Conservation (phyloP, 768 basidiomycete species). For the Paxillus ammoniavirescens region DNA sequence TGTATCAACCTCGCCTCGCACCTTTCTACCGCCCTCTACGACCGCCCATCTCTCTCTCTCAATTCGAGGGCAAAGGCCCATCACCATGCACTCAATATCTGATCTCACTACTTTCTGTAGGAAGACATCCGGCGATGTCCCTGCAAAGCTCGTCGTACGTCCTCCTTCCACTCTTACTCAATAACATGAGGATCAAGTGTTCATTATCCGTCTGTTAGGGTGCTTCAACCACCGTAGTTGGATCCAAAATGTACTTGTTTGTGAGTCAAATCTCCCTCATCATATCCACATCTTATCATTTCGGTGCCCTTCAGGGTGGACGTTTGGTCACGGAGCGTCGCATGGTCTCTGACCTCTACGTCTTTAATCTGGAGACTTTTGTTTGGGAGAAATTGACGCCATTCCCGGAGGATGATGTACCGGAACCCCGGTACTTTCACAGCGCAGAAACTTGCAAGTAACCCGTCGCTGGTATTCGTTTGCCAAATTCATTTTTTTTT, state of each 20-base stretch:
- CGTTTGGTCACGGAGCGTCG: slow-evolving; percentile 79
- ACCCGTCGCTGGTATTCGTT: background rate
- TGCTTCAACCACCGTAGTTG: slow-evolving; percentile 87
- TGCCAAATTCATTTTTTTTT: slow-evolving; percentile 17
- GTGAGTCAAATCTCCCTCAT: slow-evolving; percentile 41
- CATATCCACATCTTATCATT: background rate
- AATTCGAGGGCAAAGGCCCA: background rate
- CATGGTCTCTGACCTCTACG: slow-evolving; percentile 90
- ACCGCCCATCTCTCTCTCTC: background rate
- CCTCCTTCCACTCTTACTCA: background rate
- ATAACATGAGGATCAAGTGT: background rate
- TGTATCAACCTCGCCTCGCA: background rate
- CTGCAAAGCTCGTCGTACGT: slow-evolving; percentile 84
- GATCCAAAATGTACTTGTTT: slow-evolving; percentile 87
- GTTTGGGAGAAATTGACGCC: slow-evolving; percentile 72
- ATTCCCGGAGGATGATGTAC: slow-evolving; percentile 64
- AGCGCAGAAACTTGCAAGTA: slow-evolving; percentile 78
- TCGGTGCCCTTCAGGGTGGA: slow-evolving; percentile 60
- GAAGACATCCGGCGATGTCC: slow-evolving; percentile 82
- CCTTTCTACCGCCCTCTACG: slow-evolving; percentile 1
- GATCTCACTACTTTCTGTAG: slow-evolving; percentile 86
- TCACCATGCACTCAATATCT: slow-evolving; percentile 71
- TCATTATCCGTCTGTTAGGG: slow-evolving; percentile 50
- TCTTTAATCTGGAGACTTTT: slow-evolving; percentile 81
- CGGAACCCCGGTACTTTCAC: slow-evolving; percentile 92